Percentiles rank a stretch among this genome's conserved stretches.
Conservation (phyloP, 768 basidiomycete species). For the Termitomyces sp. region DNA sequence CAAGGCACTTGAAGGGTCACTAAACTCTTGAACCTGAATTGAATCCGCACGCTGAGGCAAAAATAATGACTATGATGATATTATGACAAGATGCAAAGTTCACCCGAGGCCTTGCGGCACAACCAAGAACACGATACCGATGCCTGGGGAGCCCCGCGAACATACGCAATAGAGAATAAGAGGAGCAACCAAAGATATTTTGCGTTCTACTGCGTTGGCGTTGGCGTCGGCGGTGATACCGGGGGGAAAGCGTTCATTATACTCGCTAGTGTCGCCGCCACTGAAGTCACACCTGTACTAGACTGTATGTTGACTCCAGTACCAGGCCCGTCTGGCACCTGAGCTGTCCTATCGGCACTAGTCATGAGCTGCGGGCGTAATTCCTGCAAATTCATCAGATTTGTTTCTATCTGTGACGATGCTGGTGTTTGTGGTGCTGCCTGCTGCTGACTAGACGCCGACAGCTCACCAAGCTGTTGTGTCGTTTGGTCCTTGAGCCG, state of each 20-base stretch:
- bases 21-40: background rate
- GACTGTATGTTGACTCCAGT: background rate
- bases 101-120: too few species aligned
- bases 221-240: conserved; percentile 6
- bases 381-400: conserved; percentile 4
- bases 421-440: background rate
- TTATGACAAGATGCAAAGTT: background rate
- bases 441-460: background rate
- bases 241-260: conserved; percentile 68
- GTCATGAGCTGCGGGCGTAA: conserved; percentile 3
- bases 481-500: conserved; percentile 25
- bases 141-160: background rate
- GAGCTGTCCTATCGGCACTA: conserved; percentile 6
- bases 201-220: conserved; percentile 8
- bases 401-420: conserved; percentile 2
- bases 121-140: background rate
- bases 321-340: background rate
- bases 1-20: too few species aligned
- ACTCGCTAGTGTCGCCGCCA: conserved; percentile 56
- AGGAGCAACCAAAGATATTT: background rate
- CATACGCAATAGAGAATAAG: background rate
- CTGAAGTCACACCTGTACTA: conserved; percentile 21
- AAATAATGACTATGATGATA: background rate
- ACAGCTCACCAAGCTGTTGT: background rate
- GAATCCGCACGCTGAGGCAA: background rate